Conservation (phyloP, 75 land plant species). For the Isoetes taiwanensis region DNA sequence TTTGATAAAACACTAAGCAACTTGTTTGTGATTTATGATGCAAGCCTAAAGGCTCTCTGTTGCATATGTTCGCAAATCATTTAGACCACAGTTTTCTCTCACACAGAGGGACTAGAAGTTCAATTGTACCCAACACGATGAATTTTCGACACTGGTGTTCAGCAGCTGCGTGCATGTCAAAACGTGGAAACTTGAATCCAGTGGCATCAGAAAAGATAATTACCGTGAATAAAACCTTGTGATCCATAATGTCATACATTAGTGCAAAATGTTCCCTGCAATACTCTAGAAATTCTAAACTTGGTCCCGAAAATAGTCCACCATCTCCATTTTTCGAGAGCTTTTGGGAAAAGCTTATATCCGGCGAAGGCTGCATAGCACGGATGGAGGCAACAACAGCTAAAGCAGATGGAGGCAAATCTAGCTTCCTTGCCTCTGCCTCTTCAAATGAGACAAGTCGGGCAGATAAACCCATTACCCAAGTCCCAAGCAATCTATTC, state of each 20-base stretch:
- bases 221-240: constrained; percentile 21
- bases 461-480: no score
- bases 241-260: constrained; percentile 13
- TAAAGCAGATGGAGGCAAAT: constrained; percentile 12
- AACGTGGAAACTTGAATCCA: no score
- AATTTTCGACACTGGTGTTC: background rate
- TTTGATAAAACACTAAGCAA: background rate
- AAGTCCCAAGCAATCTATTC: no score
- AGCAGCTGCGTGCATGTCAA: background rate
- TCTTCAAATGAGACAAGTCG: no score
- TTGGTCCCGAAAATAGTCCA: constrained; percentile 10
- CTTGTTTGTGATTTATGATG: background rate
- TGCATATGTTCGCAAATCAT: background rate
- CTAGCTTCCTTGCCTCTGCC: no score
- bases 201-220: no score
- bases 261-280: constrained; percentile 20
- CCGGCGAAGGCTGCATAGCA: background rate
- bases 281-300: constrained; percentile 23
- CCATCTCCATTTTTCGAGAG: constrained; percentile 1
- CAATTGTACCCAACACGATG: background rate
- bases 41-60: background rate
- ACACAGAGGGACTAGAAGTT: background rate
- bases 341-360: background rate
- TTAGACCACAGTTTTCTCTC: background rate
- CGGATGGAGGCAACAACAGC: constrained; percentile 17